Evolutionary conservation across 768 basidiomycete species (phyloP).

Genomic region (Lactarius sp.): DNA sequence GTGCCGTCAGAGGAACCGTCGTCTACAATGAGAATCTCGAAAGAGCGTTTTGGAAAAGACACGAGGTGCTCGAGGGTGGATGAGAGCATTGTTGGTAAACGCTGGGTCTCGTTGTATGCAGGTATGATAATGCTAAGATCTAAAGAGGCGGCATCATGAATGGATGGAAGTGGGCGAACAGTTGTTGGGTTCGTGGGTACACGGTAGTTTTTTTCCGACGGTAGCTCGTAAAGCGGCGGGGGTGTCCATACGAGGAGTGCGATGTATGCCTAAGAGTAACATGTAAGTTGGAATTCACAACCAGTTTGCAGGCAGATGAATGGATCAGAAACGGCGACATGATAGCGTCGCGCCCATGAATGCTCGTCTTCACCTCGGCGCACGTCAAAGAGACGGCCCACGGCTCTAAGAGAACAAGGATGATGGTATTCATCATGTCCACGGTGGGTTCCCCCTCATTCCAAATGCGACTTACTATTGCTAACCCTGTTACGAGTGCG

Average conservation of each 20-base stretch:
- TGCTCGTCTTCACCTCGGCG: constrained; percentile 66
- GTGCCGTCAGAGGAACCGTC: constrained; percentile 86
- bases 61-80: constrained; percentile 65
- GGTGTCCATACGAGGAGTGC: constrained; percentile 75
- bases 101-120: constrained; percentile 85
- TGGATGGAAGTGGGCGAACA: constrained; percentile 50
- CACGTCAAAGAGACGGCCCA: constrained; percentile 47
- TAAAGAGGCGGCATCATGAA: constrained; percentile 53
- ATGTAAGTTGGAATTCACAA: background rate
- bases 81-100: constrained; percentile 80
- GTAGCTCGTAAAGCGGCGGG: constrained; percentile 50
- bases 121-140: constrained; percentile 83
- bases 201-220: constrained; percentile 68
- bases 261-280: constrained; percentile 54
- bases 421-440: constrained; percentile 65
- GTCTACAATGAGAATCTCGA: constrained; percentile 85
- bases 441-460: background rate
- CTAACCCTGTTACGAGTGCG: constrained; percentile 1
- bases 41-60: constrained; percentile 44
- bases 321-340: constrained; percentile 37
- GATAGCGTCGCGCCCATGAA: constrained; percentile 44
- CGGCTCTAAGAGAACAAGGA: constrained; percentile 94
- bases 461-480: constrained; percentile 15
- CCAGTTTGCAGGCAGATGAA: background rate
- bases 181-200: constrained; percentile 48